Conservation (phyloP, 805 yeast species). For the Grigorovia transvaalensis region DNA sequence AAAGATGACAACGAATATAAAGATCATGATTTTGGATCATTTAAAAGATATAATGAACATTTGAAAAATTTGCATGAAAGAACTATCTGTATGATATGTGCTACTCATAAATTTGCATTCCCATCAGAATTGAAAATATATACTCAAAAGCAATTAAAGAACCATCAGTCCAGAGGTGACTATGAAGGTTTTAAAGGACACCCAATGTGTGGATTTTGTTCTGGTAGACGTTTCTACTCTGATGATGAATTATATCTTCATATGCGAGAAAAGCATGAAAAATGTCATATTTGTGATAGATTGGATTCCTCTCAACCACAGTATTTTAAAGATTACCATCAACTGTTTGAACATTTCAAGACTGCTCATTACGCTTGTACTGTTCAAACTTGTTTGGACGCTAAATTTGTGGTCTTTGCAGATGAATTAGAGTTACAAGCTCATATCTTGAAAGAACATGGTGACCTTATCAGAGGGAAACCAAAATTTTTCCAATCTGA, state of each 20-base stretch:
- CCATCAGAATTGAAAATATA: conserved; percentile 57
- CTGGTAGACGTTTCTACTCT: conserved; percentile 66
- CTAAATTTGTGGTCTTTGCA: conserved; percentile 83
- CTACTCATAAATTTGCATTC: conserved; percentile 66
- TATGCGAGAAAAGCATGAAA: conserved; percentile 74
- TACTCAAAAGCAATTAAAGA: conserved; percentile 49
- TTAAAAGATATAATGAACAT: conserved; percentile 57
- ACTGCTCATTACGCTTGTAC: conserved; percentile 67
- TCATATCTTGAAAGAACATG: conserved; percentile 77
- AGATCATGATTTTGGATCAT: conserved; percentile 32
- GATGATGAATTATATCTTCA: conserved; percentile 79
- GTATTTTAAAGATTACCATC: conserved; percentile 69
- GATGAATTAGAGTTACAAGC: conserved; percentile 80
- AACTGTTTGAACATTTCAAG: conserved; percentile 65
- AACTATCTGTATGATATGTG: conserved; percentile 66
- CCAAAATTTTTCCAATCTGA: conserved; percentile 44
- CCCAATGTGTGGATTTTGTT: conserved; percentile 78
- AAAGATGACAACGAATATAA: conserved; percentile 11
- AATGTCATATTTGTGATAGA: conserved; percentile 83
- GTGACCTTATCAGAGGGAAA: conserved; percentile 22
- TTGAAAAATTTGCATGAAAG: conserved; percentile 52
- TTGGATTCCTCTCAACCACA: conserved; percentile 50
- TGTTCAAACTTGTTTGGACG: conserved; percentile 69
- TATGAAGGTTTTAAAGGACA: conserved; percentile 57
- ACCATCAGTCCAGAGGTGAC: conserved; percentile 70